Conservation (phyloP, 2,329 filamentous ascomycete species). For the Aspergillus pseudoglaucus region DNA sequence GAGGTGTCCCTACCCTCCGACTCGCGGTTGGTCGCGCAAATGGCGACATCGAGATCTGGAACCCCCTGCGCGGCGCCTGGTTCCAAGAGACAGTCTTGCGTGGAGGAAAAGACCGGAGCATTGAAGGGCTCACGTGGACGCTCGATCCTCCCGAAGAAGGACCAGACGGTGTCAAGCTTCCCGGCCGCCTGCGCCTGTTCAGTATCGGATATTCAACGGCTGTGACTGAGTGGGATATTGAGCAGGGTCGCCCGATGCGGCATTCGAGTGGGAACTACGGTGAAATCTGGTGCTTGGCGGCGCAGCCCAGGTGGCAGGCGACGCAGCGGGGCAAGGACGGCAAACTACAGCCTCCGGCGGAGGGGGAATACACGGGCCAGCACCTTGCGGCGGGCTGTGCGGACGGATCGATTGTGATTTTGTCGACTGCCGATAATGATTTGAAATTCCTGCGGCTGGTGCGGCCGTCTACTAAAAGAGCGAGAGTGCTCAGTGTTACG, state of each 20-base stretch:
- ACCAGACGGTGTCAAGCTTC: slow-evolving; percentile 49
- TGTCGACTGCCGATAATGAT: slow-evolving; percentile 79
- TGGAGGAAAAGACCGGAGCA: slow-evolving; percentile 76
- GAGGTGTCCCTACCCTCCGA: slow-evolving; percentile 56
- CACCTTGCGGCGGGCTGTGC: slow-evolving; percentile 83
- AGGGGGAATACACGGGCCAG: slow-evolving; percentile 41
- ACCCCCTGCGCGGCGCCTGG: slow-evolving; percentile 75
- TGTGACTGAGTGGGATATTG: slow-evolving; percentile 92
- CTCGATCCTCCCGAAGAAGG: slow-evolving; percentile 68
- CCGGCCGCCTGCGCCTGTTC: slow-evolving; percentile 78
- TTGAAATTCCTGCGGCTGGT: slow-evolving; percentile 73
- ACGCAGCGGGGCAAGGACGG: slow-evolving; percentile 31
- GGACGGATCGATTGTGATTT: slow-evolving; percentile 79
- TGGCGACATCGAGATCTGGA: slow-evolving; percentile 97
- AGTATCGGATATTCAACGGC: slow-evolving; percentile 91
- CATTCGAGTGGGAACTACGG: slow-evolving; percentile 89
- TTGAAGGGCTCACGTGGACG: slow-evolving; percentile 88
- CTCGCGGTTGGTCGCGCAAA: slow-evolving; percentile 88
- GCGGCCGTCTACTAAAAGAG: slow-evolving; percentile 72
- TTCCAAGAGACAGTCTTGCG: slow-evolving; percentile 80
- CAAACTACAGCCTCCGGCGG: slow-evolving; percentile 25
- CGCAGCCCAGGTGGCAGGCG: slow-evolving; percentile 60
- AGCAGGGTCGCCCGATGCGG: slow-evolving; percentile 66
- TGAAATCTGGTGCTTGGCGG: slow-evolving; percentile 93
- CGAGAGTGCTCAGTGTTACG: slow-evolving; percentile 81